A percentile compares a stretch with the other conserved stretches of the same genome.
These are phyloP conservation scores for Cicer cuneatum DNA, from an alignment of 306 rosid species.

Conservation along the genomic window DNA sequence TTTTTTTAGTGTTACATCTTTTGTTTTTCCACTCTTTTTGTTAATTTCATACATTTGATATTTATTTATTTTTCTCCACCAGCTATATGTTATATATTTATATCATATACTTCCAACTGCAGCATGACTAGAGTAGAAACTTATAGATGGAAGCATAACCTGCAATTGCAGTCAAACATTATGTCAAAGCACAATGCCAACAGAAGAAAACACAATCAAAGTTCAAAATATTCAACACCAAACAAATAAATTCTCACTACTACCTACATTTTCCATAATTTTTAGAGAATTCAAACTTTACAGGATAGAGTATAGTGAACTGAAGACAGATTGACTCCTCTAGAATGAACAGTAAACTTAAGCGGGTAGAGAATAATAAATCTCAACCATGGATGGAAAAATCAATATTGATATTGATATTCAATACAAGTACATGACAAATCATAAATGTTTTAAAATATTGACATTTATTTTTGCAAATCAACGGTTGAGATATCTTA, in stretches of 20 bases:
- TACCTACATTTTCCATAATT: background rate
- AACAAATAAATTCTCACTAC: constrained; percentile 26
- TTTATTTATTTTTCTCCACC: constrained; percentile 34
- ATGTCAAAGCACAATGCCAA: constrained; percentile 49
- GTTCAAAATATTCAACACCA: constrained; percentile 34
- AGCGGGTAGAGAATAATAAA: background rate
- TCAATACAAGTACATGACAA: background rate
- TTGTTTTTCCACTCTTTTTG: constrained; percentile 42
- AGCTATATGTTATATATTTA: constrained; percentile 38
- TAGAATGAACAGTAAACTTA: background rate
- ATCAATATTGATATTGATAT: background rate
- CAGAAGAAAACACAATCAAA: constrained; percentile 37
- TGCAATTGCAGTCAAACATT: constrained; percentile 63
- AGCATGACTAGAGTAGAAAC: constrained; percentile 55
- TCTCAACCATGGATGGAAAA: background rate
- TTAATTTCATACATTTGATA: constrained; percentile 25
- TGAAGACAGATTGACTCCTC: background rate
- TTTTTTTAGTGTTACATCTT: background rate
- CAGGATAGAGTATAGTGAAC: constrained; percentile 15
- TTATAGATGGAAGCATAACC: constrained; percentile 61
- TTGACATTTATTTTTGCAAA: background rate
- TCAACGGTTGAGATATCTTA: constrained; percentile 8
- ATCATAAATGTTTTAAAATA: background rate
- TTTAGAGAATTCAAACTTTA: background rate
- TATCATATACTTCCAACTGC: constrained; percentile 51